Conservation (phyloP, 1,139 yeast genomes). For the Lodderomyces beijingensis region DNA sequence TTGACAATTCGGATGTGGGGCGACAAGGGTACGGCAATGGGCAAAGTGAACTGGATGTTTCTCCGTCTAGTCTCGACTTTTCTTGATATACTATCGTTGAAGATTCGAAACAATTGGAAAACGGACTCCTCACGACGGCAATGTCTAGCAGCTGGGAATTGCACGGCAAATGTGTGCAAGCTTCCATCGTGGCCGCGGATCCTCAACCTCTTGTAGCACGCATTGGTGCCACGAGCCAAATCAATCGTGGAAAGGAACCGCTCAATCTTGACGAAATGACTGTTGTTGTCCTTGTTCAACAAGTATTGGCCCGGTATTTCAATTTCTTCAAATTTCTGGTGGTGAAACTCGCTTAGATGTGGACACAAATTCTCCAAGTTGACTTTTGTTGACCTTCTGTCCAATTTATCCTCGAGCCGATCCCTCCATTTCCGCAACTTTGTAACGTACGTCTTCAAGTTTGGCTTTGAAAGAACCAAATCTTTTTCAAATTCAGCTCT, state of each 20-base stretch:
- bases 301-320: constrained; percentile 97
- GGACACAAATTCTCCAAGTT: constrained; percentile 91
- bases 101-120: constrained; percentile 83
- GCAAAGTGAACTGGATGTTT: constrained; percentile 79
- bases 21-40: constrained; percentile 88
- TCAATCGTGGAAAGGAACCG: constrained; percentile 88
- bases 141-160: constrained; percentile 96
- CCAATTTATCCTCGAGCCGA: constrained; percentile 85
- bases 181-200: constrained; percentile 95
- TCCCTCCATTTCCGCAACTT: constrained; percentile 91
- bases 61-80: constrained; percentile 88
- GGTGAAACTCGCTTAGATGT: constrained; percentile 94
- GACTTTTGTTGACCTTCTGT: constrained; percentile 70
- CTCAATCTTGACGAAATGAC: constrained; percentile 88
- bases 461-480: constrained; percentile 83
- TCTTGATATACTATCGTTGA: constrained; percentile 74
- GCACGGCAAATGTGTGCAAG: constrained; percentile 88
- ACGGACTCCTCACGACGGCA: constrained; percentile 95
- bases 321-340: constrained; percentile 95
- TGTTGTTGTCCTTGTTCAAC: constrained; percentile 74
- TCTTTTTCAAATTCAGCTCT: constrained; percentile 91
- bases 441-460: constrained; percentile 78
- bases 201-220: constrained; percentile 86
- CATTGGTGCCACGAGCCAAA: constrained; percentile 83
- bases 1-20: constrained; percentile 92